Base-by-base conservation (phyloP, 441 rosid genomes). In the Syzygium malaccense region DNA sequence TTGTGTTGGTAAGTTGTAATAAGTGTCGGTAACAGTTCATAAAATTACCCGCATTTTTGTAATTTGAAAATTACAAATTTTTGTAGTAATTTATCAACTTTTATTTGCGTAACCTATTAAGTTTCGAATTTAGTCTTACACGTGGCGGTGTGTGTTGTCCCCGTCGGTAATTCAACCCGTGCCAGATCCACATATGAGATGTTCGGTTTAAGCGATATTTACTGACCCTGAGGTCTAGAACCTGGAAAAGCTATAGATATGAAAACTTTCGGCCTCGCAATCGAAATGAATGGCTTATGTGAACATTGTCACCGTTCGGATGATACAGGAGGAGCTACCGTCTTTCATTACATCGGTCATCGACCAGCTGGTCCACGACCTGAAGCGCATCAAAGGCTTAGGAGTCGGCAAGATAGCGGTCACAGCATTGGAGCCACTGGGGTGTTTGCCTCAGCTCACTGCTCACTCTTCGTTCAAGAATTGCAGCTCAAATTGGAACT, bases 361-460 rank as follows among this genome's bases (percentile, higher is more conserved):
- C 49, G 11, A 86, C 1, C 93, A 94, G 86, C 92, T 94, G 18
- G 86, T 86, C 14, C 33, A 25, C 86, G 91, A 92, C 88, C 87
- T 95, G 41, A 86, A 91, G 83, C 83, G 90, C 25, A 91, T 94
- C 45, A 90, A 88, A 28, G 89, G 78, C 7, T 45, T 94, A 64
- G 96, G 96, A 84, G 92, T 95, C 54, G n/a, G 45, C 33, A 94
- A 90, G 88, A 83, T 94, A 78, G 92, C 90, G 8, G 91, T 93
- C 10, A 91, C 94, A 12, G 54, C 85, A 5, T 41, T 94, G 57
- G 88, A 89, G 89, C 95, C 95, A 10, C 85, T 91, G 71, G 95
- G 97, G 32, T 95, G 97, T 88, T 87, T 94, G 88, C 97, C 96
- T 10, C 84, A 58, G 78, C 30, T 86, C 51, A 28, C 95, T 37